Percentiles rank a stretch among this genome's conserved stretches.
Conservation (phyloP, 2,329 filamentous ascomycete species). For the Penicillium vulpinum region DNA sequence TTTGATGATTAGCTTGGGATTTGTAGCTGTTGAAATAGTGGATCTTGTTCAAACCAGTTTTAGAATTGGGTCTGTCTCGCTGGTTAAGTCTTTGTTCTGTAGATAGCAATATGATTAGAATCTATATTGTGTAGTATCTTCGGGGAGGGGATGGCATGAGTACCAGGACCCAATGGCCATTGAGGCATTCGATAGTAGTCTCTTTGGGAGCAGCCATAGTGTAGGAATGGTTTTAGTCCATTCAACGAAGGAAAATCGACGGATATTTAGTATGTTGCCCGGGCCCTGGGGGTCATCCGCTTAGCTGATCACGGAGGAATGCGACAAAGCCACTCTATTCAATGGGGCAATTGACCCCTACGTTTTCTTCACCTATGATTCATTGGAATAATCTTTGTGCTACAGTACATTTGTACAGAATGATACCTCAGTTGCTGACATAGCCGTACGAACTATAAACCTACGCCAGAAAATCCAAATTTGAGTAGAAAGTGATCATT, state of each 20-base stretch:
- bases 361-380: neutral
- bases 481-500: constrained; percentile 19
- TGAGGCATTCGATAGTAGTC: neutral
- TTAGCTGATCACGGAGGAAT: neutral
- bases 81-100: constrained; percentile 4
- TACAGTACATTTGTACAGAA: neutral
- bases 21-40: neutral
- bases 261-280: neutral
- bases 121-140: neutral
- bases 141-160: too few species aligned
- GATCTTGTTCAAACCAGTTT: neutral
- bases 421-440: neutral
- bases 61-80: neutral
- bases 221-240: neutral
- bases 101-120: neutral
- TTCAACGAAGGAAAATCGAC: neutral
- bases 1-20: neutral
- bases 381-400: neutral
- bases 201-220: neutral
- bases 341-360: neutral
- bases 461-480: neutral
- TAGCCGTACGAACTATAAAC: neutral
- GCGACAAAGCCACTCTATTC: neutral
- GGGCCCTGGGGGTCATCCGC: too few species aligned
- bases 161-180: constrained; percentile 1